Evolutionary conservation across 345 rosid species (phyloP).

Genomic region (Cardamine occulta): DNA sequence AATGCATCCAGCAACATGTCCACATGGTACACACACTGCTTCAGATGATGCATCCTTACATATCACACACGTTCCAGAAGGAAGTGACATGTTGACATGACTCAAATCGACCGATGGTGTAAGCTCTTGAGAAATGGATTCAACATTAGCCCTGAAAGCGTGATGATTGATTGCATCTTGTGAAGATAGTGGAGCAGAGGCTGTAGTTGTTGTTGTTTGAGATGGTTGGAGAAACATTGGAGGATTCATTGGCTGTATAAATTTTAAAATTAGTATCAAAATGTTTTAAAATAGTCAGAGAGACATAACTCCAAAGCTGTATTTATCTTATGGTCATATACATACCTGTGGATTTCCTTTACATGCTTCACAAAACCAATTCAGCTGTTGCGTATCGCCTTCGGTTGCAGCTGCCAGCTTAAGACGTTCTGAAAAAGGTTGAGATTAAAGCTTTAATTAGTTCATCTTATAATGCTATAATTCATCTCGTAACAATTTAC

Average conservation of each 20-base stretch:
- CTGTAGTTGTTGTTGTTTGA: neutral
- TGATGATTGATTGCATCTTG: neutral
- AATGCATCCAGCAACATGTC: slow-evolving; percentile 92
- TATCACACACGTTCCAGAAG: slow-evolving; percentile 54
- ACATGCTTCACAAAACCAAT: slow-evolving; percentile 83
- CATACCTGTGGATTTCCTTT: slow-evolving; percentile 82
- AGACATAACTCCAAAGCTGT: neutral
- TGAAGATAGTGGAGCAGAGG: neutral
- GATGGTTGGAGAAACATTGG: slow-evolving; percentile 15
- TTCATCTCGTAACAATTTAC: neutral
- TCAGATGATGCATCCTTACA: slow-evolving; percentile 86
- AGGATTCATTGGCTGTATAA: slow-evolving; percentile 13
- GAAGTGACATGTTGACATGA: neutral
- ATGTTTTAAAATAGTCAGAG: neutral
- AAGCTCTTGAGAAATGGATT: neutral
- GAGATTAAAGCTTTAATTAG: too few relatives aligned
- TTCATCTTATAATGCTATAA: neutral
- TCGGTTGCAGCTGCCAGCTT: slow-evolving; percentile 69
- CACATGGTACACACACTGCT: slow-evolving; percentile 89
- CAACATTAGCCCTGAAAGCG: neutral
- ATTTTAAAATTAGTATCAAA: neutral
- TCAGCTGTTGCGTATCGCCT: slow-evolving; percentile 67
- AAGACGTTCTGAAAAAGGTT: slow-evolving; percentile 58
- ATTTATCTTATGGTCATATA: neutral
- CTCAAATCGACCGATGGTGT: neutral